Conservation (phyloP, 352 stramenopile species). For the Phytophthora crassamura region DNA sequence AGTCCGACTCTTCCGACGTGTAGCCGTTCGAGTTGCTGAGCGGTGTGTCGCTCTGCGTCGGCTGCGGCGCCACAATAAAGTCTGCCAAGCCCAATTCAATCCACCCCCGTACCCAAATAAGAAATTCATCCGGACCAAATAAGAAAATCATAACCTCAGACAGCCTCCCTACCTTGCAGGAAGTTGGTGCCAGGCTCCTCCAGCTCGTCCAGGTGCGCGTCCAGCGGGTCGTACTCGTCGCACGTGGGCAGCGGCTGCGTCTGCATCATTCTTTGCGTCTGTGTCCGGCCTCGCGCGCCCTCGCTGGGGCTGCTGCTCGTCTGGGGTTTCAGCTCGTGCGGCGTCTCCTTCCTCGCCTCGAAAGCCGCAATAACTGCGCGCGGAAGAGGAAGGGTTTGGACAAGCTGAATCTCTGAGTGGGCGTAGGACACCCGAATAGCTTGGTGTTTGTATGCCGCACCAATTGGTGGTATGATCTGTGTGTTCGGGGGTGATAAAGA, state of each 20-base stretch:
- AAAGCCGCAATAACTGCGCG: slow-evolving; percentile 35
- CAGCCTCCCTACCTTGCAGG: slow-evolving; percentile 52
- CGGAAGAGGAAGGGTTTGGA: slow-evolving; percentile 34
- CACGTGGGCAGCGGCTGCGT: slow-evolving; percentile 55
- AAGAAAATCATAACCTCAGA: slow-evolving; percentile 10
- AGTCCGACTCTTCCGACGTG: slow-evolving; percentile 87
- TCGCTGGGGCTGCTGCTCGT: background rate
- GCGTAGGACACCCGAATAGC: slow-evolving; percentile 15
- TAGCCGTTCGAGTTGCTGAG: slow-evolving; percentile 76
- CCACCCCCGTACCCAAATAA: slow-evolving; percentile 25
- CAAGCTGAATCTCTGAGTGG: slow-evolving; percentile 44
- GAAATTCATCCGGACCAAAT: background rate
- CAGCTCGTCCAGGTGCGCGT: slow-evolving; percentile 75
- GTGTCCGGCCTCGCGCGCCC: slow-evolving; percentile 9
- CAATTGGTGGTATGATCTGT: background rate
- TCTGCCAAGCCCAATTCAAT: slow-evolving; percentile 36
- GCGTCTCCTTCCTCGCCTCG: slow-evolving; percentile 17
- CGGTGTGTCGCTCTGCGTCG: slow-evolving; percentile 52
- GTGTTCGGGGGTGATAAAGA: background rate
- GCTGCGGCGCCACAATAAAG: slow-evolving; percentile 47
- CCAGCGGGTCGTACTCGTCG: slow-evolving; percentile 75
- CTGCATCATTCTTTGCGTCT: slow-evolving; percentile 49
- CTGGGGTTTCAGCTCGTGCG: background rate
- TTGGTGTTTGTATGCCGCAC: slow-evolving; percentile 16
- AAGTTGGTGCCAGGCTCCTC: slow-evolving; percentile 73